These are phyloP conservation scores for Russula lepida DNA, from an alignment of 768 basidiomycete species.

Conservation along the genomic window DNA sequence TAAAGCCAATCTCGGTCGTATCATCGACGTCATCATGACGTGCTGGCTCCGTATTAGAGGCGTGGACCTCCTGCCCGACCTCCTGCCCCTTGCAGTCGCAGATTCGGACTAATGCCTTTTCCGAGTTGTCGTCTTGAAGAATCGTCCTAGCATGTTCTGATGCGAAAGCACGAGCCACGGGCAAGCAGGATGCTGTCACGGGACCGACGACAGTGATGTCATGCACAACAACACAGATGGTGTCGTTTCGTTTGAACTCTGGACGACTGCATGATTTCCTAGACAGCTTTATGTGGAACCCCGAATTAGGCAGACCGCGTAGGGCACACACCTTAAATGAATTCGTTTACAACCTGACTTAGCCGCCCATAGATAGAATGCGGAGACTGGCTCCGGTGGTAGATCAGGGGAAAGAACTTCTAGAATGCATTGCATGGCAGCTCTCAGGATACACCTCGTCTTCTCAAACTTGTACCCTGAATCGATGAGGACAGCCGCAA, in stretches of 20 bases:
- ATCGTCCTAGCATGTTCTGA: constrained; percentile 52
- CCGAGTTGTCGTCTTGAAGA: constrained; percentile 40
- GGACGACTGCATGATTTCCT: constrained; percentile 40
- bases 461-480: constrained; percentile 65
- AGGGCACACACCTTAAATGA: constrained; percentile 36
- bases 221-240: constrained; percentile 53
- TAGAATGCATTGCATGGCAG: constrained; percentile 61
- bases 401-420: constrained; percentile 49
- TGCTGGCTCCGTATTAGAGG: not conserved
- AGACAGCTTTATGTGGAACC: constrained; percentile 18
- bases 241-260: constrained; percentile 39
- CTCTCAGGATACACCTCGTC: constrained; percentile 50
- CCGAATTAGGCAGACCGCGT: constrained; percentile 8
- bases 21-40: constrained; percentile 28
- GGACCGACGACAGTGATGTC: constrained; percentile 50
- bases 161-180: constrained; percentile 60
- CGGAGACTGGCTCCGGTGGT: constrained; percentile 63
- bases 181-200: constrained; percentile 45
- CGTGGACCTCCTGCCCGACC: constrained; percentile 19
- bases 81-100: constrained; percentile 33
- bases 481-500: constrained; percentile 81
- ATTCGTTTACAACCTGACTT: constrained; percentile 47
- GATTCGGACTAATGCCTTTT: constrained; percentile 36
- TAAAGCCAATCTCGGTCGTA: constrained; percentile 45
- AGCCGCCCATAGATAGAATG: constrained; percentile 60